Percentiles rank a stretch among this genome's conserved stretches.
Conservation (phyloP, 108 stramenopile genomes). For the Licmophora abbreviata region DNA sequence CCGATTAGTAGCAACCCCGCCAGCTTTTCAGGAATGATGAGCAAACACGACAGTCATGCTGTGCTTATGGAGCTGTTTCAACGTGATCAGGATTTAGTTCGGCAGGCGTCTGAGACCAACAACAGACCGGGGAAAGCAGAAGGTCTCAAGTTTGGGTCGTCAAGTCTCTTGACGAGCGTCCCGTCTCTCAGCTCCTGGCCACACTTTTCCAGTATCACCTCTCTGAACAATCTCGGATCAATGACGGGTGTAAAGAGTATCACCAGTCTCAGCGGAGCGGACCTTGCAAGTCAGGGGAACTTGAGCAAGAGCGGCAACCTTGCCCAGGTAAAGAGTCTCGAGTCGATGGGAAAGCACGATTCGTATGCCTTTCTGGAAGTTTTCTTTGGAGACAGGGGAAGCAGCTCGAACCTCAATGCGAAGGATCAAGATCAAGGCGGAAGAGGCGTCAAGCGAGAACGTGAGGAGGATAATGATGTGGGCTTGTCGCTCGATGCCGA, state of each 20-base stretch:
- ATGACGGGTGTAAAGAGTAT: constrained; percentile 88
- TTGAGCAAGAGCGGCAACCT: constrained; percentile 81
- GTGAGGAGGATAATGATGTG: constrained; percentile 84
- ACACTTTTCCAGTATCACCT: constrained; percentile 82
- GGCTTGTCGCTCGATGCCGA: constrained; percentile 86
- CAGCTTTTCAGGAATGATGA: too few relatives aligned
- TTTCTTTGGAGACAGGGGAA: constrained; percentile 74
- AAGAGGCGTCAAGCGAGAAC: constrained; percentile 54
- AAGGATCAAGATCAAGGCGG: constrained; percentile 16
- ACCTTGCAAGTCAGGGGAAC: constrained; percentile 78
- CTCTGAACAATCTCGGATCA: constrained; percentile 77
- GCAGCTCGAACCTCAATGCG: constrained; percentile 18
- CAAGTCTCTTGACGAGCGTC: constrained; percentile 27
- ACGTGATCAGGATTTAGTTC: constrained; percentile 84
- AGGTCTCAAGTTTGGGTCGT: constrained; percentile 19
- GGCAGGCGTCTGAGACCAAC: constrained; percentile 56
- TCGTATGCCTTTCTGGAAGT: constrained; percentile 92
- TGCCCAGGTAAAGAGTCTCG: constrained; percentile 84
- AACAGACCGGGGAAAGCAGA: constrained; percentile 7
- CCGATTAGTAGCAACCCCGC: constrained; percentile 8
- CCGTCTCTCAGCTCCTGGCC: constrained; percentile 83
- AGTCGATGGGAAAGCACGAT: constrained; percentile 77
- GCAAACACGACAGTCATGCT: constrained; percentile 86
- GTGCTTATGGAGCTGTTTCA: constrained; percentile 90
- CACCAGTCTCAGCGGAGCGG: constrained; percentile 75